Evolutionary conservation across 116 monocot species (phyloP).

Genomic region (Phalaenopsis hybrid): DNA sequence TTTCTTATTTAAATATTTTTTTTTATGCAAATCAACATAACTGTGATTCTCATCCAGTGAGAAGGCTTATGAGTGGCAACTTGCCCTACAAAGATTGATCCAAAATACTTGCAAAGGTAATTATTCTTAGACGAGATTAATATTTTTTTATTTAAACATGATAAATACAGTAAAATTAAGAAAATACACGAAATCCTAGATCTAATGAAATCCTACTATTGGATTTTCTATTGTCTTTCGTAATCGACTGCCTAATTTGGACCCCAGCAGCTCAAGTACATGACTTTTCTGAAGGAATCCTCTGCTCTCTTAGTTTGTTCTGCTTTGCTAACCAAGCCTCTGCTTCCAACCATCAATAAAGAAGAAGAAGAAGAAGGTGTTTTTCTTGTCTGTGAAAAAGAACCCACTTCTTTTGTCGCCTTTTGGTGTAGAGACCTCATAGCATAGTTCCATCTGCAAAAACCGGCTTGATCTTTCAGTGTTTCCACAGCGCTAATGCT

Average conservation of each 20-base stretch:
- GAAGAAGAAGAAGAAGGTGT: neutral
- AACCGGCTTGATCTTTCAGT: slow-evolving; percentile 55
- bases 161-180: no score
- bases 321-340: neutral
- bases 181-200: no score
- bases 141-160: no score
- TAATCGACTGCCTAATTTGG: slow-evolving; percentile 12
- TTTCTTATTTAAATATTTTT: neutral
- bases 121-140: no score
- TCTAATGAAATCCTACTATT: no score
- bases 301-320: slow-evolving; percentile 7
- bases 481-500: slow-evolving; percentile 44
- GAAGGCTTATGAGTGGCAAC: no score
- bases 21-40: no score
- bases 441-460: slow-evolving; percentile 61
- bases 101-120: no score
- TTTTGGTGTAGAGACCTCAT: slow-evolving; percentile 31
- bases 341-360: neutral
- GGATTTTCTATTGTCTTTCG: neutral
- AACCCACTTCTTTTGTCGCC: slow-evolving; percentile 24
- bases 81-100: no score
- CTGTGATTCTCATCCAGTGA: no score
- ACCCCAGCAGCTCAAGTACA: slow-evolving; percentile 26
- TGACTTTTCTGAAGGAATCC: slow-evolving; percentile 16
- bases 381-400: neutral